Percentiles rank a stretch among this genome's conserved stretches.
Evolutionary conservation across 176 grass and related monocot species (phyloP).

Genomic region (Oryza glaberrima): DNA sequence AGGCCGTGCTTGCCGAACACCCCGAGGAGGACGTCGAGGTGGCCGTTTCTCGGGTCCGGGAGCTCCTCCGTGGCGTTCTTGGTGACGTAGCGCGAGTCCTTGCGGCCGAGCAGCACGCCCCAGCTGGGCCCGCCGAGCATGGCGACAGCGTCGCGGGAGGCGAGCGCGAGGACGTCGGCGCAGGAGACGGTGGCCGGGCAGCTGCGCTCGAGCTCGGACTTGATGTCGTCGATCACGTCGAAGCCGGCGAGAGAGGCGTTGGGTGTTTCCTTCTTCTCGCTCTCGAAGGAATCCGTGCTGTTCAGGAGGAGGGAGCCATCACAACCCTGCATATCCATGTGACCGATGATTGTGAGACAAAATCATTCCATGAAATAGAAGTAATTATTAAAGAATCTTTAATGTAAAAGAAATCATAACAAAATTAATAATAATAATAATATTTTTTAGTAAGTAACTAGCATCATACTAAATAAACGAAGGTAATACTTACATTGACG

Average conservation of each 20-base stretch:
- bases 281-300: slow-evolving; percentile 6
- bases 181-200: slow-evolving; percentile 67
- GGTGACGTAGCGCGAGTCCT: slow-evolving; percentile 53
- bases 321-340: slow-evolving; percentile 40
- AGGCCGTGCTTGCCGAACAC: slow-evolving; percentile 51
- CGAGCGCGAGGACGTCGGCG: slow-evolving; percentile 57
- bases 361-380: not conserved
- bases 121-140: slow-evolving; percentile 65
- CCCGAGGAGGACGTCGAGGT: slow-evolving; percentile 30
- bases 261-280: slow-evolving; percentile 48
- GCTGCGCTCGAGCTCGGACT: slow-evolving; percentile 43
- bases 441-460: too few species aligned
- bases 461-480: too few species aligned
- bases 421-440: too few species aligned
- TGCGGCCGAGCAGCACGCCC: slow-evolving; percentile 69
- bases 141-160: slow-evolving; percentile 59
- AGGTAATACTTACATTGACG: slow-evolving; percentile 44
- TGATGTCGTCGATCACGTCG: slow-evolving; percentile 61
- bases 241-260: slow-evolving; percentile 55
- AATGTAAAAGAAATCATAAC: too few species aligned
- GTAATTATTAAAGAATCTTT: too few species aligned
- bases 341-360: not conserved
- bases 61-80: slow-evolving; percentile 38
- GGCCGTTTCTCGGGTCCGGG: slow-evolving; percentile 15
- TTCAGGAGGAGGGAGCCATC: slow-evolving; percentile 65